phyloP scores from a whole-genome alignment of 2,329 filamentous ascomycete genomes.

The Cercospora berteroae region DNA sequence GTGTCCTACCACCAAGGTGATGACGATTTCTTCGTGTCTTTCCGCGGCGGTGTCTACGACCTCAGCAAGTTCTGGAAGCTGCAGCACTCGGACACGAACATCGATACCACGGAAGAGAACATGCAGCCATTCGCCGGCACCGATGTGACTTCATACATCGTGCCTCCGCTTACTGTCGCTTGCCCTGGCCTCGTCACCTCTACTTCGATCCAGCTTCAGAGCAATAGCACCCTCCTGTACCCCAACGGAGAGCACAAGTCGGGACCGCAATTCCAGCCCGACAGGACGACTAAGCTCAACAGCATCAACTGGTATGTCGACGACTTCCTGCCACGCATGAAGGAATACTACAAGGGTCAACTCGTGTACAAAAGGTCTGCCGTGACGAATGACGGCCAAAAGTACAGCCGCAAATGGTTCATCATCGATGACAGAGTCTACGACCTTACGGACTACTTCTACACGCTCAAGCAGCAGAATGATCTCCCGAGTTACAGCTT shows the following conservation, averaged over 20 bases:
- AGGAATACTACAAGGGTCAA: constrained; percentile 82
- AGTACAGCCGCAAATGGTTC: constrained; percentile 73
- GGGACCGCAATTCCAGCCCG: constrained; percentile 57
- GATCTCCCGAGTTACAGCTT: constrained; percentile 63
- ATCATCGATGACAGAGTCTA: constrained; percentile 75
- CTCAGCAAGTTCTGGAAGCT: constrained; percentile 81
- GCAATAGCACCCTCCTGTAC: constrained; percentile 61
- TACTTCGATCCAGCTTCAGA: constrained; percentile 58
- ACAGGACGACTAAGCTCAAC: constrained; percentile 57
- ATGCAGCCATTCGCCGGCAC: constrained; percentile 79
- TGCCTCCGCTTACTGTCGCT: constrained; percentile 69
- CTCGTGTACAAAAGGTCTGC: constrained; percentile 66
- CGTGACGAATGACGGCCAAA: constrained; percentile 64
- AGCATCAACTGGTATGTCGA: constrained; percentile 73
- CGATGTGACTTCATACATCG: constrained; percentile 82
- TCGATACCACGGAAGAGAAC: constrained; percentile 56
- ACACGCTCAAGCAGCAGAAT: constrained; percentile 63
- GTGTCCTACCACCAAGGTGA: constrained; percentile 68
- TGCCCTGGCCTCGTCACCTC: constrained; percentile 68
- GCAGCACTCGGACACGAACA: constrained; percentile 72
- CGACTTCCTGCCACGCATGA: constrained; percentile 73
- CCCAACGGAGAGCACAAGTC: constrained; percentile 63
- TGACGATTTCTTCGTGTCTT: constrained; percentile 81
- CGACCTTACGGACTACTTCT: constrained; percentile 88
- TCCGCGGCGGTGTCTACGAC: constrained; percentile 88